These are phyloP conservation scores for Cantharellus cinnabarinus DNA, from an alignment of 768 basidiomycete species.

Conservation along the genomic window DNA sequence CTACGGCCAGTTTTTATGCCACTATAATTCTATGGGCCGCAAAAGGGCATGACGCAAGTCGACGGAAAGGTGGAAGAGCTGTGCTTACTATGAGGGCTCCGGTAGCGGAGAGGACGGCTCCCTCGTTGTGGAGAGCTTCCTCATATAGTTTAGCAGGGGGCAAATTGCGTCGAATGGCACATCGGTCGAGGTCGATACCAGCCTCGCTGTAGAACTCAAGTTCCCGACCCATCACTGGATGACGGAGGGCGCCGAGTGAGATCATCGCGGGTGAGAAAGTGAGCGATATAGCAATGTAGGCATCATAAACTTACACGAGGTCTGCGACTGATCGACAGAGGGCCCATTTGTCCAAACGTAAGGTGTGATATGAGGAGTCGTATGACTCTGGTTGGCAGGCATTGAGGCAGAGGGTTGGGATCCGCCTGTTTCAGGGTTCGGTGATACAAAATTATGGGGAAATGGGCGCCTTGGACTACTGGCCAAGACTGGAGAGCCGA, in stretches of 20 bases:
- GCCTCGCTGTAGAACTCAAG: slow-evolving; percentile 96
- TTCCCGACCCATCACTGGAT: slow-evolving; percentile 22
- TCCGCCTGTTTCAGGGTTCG: too few relatives aligned
- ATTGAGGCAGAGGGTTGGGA: too few relatives aligned
- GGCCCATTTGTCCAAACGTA: too few relatives aligned
- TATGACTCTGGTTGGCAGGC: too few relatives aligned
- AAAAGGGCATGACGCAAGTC: neutral
- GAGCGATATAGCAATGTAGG: too few relatives aligned
- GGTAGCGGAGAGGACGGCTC: slow-evolving; percentile 87
- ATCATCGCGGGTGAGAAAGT: too few relatives aligned
- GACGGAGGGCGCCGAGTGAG: neutral
- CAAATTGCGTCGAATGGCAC: slow-evolving; percentile 89
- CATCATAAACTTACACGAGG: too few relatives aligned
- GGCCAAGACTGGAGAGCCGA: too few relatives aligned
- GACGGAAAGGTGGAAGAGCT: neutral
- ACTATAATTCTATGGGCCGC: slow-evolving; percentile 49
- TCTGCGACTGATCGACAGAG: too few relatives aligned
- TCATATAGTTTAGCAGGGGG: slow-evolving; percentile 82
- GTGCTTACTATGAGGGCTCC: slow-evolving; percentile 61
- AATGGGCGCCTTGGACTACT: too few relatives aligned
- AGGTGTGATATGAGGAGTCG: too few relatives aligned
- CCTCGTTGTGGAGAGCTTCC: slow-evolving; percentile 95
- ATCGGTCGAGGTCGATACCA: slow-evolving; percentile 95
- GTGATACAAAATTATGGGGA: too few relatives aligned
- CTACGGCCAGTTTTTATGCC: slow-evolving; percentile 97